Evolutionary conservation across 108 stramenopile species (phyloP), one percentile per base, ranked within the genome.

Genomic region (Asterionellopsis glacialis): DNA sequence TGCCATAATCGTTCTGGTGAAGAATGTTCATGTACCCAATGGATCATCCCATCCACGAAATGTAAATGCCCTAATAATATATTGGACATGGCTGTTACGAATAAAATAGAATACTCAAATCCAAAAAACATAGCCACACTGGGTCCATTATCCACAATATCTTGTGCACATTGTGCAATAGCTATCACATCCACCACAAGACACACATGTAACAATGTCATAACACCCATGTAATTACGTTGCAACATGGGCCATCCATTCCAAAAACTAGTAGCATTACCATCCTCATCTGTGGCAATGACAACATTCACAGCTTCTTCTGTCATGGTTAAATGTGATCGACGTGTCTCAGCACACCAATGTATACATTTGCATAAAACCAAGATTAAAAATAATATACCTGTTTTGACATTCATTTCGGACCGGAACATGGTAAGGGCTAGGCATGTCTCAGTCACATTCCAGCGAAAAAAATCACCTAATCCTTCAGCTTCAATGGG

Each of bases 371-470:
- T 98, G 61, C 67, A 45, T 49, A 98, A 63, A 18, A 98, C 85
- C 53, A 98, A 67, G 10, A 75, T 54, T 45, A 95, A 58, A 79
- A 99, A 98, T 50, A 93, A 49, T 16, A 86, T 67, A 7, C 87
- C 76, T 33, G 95, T 94, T 15, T 58, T 50, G 19, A 91, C 73
- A 60, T 76, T 88, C 50, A 99, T 66, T 74, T 98, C 97, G 43
- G 85, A 72, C 28, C 97, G 88, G 80, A 99, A 99, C 51, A 98
- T 95, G 19, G 98, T 97, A 60, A 99, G 73, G 0, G 98, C 97
- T 42, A 99, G 62, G 70, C 96, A 97, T 9, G 95, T 98, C 81
- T 99, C 98, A 16, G 94, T 96, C 54, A 98, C 75, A 55, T 97
- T 86, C 93, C 96, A 99, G 7, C 97, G 87, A 41, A 93, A 81